These are phyloP conservation scores for Arachnopeziza araneosa DNA, from an alignment of 2,329 filamentous ascomycete genomes.

Conservation along the genomic window DNA sequence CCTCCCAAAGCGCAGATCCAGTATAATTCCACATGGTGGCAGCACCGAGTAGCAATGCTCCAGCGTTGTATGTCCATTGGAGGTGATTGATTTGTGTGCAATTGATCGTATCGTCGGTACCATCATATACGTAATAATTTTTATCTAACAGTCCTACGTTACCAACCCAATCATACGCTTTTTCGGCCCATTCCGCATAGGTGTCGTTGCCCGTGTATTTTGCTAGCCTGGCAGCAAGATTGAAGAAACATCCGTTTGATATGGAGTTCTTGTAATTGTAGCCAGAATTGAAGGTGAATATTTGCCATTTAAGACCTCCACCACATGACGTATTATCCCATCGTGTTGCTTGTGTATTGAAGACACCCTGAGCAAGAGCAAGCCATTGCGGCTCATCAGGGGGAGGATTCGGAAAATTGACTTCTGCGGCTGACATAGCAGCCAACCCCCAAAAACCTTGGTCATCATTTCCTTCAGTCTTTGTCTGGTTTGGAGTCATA, in stretches of 20 bases:
- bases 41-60: slow-evolving; percentile 58
- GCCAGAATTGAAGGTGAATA: slow-evolving; percentile 75
- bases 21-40: slow-evolving; percentile 64
- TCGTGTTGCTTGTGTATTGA: slow-evolving; percentile 69
- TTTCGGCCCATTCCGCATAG: slow-evolving; percentile 73
- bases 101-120: slow-evolving; percentile 49
- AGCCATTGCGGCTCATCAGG: slow-evolving; percentile 58
- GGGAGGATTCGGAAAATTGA: slow-evolving; percentile 55
- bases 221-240: slow-evolving; percentile 61
- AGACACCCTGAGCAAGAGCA: slow-evolving; percentile 70
- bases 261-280: slow-evolving; percentile 72
- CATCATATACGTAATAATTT: slow-evolving; percentile 58
- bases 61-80: slow-evolving; percentile 67
- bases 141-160: slow-evolving; percentile 52
- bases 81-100: slow-evolving; percentile 54
- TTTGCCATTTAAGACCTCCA: slow-evolving; percentile 81
- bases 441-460: slow-evolving; percentile 71
- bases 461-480: slow-evolving; percentile 67
- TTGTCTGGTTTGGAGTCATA: slow-evolving; percentile 69
- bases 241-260: slow-evolving; percentile 58
- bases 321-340: slow-evolving; percentile 66
- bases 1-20: slow-evolving; percentile 48
- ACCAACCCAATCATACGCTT: slow-evolving; percentile 64
- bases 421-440: slow-evolving; percentile 65
- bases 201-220: slow-evolving; percentile 72